Evolutionary conservation across 495 filamentous ascomycete species (phyloP).

Genomic region (Penicillium cinerascens): DNA sequence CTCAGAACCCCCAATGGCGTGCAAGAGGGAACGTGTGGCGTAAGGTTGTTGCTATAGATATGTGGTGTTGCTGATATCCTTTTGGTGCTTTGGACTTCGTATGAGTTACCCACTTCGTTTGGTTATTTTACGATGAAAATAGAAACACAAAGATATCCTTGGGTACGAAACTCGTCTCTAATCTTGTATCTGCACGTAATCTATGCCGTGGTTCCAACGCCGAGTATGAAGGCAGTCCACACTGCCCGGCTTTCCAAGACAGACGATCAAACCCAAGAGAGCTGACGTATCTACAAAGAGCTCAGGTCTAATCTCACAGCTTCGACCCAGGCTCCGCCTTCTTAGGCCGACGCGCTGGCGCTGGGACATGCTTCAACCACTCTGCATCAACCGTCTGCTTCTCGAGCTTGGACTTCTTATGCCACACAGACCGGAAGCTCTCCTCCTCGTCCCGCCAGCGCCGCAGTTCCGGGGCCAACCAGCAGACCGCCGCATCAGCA

Average conservation of each 20-base stretch:
- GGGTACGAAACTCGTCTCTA: neutral
- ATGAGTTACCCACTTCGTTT: neutral
- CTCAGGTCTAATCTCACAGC: slow-evolving; percentile 22
- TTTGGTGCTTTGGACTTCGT: neutral
- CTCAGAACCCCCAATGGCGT: neutral
- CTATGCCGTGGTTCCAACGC: neutral
- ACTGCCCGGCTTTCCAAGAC: no score
- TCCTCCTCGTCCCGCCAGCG: slow-evolving; percentile 63
- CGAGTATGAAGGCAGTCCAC: no score
- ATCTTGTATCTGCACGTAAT: neutral
- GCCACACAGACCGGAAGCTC: slow-evolving; percentile 54
- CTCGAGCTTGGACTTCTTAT: slow-evolving; percentile 44
- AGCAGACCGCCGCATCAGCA: slow-evolving; percentile 58
- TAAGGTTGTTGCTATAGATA: slow-evolving; percentile 19
- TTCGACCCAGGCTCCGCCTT: slow-evolving; percentile 30
- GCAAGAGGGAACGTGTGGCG: neutral
- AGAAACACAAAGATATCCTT: neutral
- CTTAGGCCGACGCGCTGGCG: slow-evolving; percentile 37
- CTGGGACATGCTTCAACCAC: slow-evolving; percentile 50
- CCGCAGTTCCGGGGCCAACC: slow-evolving; percentile 59
- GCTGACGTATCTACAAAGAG: slow-evolving; percentile 12
- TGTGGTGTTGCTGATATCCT: neutral
- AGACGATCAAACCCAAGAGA: neutral
- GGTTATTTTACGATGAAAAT: neutral
- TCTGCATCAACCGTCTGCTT: slow-evolving; percentile 57